A percentile compares a stretch with the other conserved stretches of the same genome.
phyloP scores from a whole-genome alignment of 1,284 basidiomycete species.

The Microbotryomycetes sp. region DNA sequence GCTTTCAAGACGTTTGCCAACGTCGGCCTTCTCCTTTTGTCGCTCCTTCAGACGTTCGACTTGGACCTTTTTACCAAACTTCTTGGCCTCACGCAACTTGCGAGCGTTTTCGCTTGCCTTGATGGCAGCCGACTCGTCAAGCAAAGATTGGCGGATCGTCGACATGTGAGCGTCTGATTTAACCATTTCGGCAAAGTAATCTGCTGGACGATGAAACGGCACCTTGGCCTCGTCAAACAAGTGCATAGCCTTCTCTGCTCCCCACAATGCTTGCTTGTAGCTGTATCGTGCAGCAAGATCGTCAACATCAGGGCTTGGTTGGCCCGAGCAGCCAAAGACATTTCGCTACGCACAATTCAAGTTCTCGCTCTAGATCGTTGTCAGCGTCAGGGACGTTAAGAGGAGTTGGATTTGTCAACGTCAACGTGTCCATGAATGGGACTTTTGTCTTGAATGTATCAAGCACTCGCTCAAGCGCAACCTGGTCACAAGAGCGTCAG shows the following conservation, averaged over 20 bases:
- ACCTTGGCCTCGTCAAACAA: slow-evolving; percentile 68
- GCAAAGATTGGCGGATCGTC: slow-evolving; percentile 78
- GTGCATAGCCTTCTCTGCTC: slow-evolving; percentile 64
- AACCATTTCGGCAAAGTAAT: slow-evolving; percentile 99
- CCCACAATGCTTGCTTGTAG: slow-evolving; percentile 90
- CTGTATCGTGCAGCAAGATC: slow-evolving; percentile 45
- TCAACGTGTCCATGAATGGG: slow-evolving; percentile 79
- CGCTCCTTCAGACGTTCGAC: slow-evolving; percentile 75
- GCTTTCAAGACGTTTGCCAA: slow-evolving; percentile 72
- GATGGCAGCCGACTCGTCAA: slow-evolving; percentile 82
- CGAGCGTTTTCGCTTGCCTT: slow-evolving; percentile 88
- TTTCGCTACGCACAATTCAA: slow-evolving; percentile 67
- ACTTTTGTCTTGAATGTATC: slow-evolving; percentile 69
- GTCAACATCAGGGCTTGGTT: neutral
- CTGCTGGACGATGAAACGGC: slow-evolving; percentile 83
- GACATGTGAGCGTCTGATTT: slow-evolving; percentile 98
- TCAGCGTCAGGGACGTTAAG: slow-evolving; percentile 61
- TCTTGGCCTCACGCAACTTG: slow-evolving; percentile 89
- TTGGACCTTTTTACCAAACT: slow-evolving; percentile 96
- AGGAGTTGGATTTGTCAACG: slow-evolving; percentile 62
- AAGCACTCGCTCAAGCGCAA: slow-evolving; percentile 71
- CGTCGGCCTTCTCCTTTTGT: slow-evolving; percentile 68
- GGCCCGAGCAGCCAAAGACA: neutral
- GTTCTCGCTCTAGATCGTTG: slow-evolving; percentile 86
- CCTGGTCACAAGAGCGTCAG: slow-evolving; percentile 46